A percentile compares a stretch with the other conserved stretches of the same genome.
Conservation (phyloP, 2,329 filamentous ascomycete genomes). For the Trichophyton rubrum region DNA sequence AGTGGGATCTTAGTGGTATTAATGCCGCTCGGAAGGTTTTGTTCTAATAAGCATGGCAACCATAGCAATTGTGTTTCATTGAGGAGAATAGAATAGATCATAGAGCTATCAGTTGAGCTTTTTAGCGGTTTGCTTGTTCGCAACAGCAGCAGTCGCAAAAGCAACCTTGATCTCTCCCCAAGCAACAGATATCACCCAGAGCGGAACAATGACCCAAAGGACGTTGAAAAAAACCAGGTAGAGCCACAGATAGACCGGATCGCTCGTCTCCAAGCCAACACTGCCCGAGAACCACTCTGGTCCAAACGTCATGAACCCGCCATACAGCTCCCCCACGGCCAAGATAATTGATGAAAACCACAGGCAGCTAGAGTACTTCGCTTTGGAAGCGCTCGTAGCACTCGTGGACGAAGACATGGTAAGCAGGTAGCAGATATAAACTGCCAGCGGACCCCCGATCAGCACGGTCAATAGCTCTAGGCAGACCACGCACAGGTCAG, state of each 20-base stretch:
- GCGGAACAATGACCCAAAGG: conserved; percentile 48
- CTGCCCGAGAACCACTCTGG: conserved; percentile 52
- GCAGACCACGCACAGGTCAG: conserved; percentile 46
- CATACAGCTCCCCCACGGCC: conserved; percentile 53
- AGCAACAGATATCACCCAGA: conserved; percentile 45
- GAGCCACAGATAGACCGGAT: conserved; percentile 51
- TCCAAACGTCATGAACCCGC: conserved; percentile 52
- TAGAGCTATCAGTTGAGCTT: background rate
- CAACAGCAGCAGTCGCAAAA: conserved; percentile 23
- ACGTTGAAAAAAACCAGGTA: conserved; percentile 54
- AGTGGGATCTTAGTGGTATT: conserved; percentile 20
- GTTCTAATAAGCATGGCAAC: conserved; percentile 20
- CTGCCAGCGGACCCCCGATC: conserved; percentile 45
- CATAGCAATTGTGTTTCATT: too few species aligned
- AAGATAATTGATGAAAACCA: conserved; percentile 48
- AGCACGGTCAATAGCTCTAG: conserved; percentile 51
- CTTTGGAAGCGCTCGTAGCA: conserved; percentile 12
- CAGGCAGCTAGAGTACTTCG: conserved; percentile 23
- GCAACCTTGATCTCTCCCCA: conserved; percentile 33
- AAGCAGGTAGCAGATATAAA: conserved; percentile 45
- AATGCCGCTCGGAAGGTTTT: conserved; percentile 17
- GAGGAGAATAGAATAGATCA: background rate
- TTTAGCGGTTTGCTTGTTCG: conserved; percentile 3
- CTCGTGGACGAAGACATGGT: conserved; percentile 18
- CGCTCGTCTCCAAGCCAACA: conserved; percentile 44